phyloP scores from a whole-genome alignment of 2,329 filamentous ascomycete genomes.

The Ophiocordyceps camponoti-floridani region DNA sequence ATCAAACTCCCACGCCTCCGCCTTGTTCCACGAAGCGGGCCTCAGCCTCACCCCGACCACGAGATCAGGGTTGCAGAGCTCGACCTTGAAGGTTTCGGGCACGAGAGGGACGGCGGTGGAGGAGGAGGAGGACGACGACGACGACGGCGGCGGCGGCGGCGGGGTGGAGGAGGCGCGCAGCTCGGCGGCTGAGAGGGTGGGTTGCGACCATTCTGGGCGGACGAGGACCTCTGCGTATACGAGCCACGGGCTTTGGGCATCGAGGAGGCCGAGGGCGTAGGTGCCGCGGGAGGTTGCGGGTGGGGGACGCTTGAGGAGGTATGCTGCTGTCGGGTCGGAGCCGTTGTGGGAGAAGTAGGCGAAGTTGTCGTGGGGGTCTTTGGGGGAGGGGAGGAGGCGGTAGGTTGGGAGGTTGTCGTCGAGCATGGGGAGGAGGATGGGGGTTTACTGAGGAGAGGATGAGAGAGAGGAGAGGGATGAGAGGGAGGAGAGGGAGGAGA shows the following conservation, averaged over 20 bases:
- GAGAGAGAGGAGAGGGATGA: neutral
- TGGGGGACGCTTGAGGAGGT: conserved; percentile 59
- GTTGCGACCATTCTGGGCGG: conserved; percentile 70
- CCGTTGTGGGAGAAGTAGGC: conserved; percentile 53
- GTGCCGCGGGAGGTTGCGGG: conserved; percentile 70
- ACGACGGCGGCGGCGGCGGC: no score
- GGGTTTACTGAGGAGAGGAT: no score
- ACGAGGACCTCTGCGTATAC: conserved; percentile 78
- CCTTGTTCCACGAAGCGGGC: conserved; percentile 62
- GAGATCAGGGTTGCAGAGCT: conserved; percentile 90
- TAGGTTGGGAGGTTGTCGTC: conserved; percentile 84
- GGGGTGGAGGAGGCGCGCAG: conserved; percentile 49
- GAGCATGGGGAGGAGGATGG: conserved; percentile 48
- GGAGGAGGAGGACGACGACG: no score
- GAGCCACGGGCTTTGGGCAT: conserved; percentile 63
- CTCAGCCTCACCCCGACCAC: conserved; percentile 53
- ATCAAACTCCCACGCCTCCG: conserved; percentile 78
- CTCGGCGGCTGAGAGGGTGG: conserved; percentile 62
- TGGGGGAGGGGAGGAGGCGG: conserved; percentile 31
- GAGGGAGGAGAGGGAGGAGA: neutral
- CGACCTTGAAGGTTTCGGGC: conserved; percentile 63
- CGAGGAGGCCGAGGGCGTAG: conserved; percentile 74
- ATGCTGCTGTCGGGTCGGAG: conserved; percentile 61
- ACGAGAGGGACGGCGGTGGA: conserved; percentile 53
- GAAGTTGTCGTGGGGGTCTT: conserved; percentile 36